Conservation (phyloP, 768 basidiomycete species). For the Leccinum ochraceum region DNA sequence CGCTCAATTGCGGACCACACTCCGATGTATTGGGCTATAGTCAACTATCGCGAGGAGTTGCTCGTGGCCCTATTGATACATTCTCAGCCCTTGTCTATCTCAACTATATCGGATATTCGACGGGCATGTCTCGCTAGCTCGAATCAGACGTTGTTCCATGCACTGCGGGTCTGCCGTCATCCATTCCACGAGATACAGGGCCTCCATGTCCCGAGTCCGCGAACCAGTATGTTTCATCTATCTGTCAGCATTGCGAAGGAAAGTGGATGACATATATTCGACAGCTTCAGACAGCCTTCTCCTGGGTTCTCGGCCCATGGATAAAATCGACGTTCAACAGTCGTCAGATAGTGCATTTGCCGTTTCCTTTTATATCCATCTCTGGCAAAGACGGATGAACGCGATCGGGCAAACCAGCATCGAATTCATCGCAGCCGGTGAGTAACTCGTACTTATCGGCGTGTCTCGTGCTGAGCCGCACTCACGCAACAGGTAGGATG, state of each 20-base stretch:
- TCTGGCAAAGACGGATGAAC: conserved; percentile 71
- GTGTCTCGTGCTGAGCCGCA: background rate
- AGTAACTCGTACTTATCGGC: background rate
- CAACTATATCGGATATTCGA: conserved; percentile 61
- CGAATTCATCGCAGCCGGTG: conserved; percentile 60
- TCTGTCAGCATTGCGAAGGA: background rate
- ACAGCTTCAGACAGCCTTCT: conserved; percentile 41
- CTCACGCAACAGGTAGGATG: conserved; percentile 20
- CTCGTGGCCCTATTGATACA: conserved; percentile 55
- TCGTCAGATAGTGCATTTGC: conserved; percentile 40
- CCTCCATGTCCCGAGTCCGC: conserved; percentile 14
- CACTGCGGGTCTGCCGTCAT: conserved; percentile 22
- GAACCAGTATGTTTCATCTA: conserved; percentile 27
- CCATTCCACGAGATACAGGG: conserved; percentile 28
- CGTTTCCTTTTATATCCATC: conserved; percentile 50
- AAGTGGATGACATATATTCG: background rate
- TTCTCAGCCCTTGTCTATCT: conserved; percentile 41
- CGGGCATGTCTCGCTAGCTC: conserved; percentile 55
- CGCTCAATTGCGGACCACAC: conserved; percentile 24
- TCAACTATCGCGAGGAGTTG: conserved; percentile 38
- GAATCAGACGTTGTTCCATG: conserved; percentile 32
- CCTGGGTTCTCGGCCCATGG: conserved; percentile 42
- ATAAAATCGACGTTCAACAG: conserved; percentile 55
- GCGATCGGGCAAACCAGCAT: conserved; percentile 56
- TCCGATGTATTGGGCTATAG: conserved; percentile 33